Evolutionary conservation across 768 basidiomycete genomes (phyloP), one percentile per base, ranked within the genome.

Genomic region (Grammothele lineata): DNA sequence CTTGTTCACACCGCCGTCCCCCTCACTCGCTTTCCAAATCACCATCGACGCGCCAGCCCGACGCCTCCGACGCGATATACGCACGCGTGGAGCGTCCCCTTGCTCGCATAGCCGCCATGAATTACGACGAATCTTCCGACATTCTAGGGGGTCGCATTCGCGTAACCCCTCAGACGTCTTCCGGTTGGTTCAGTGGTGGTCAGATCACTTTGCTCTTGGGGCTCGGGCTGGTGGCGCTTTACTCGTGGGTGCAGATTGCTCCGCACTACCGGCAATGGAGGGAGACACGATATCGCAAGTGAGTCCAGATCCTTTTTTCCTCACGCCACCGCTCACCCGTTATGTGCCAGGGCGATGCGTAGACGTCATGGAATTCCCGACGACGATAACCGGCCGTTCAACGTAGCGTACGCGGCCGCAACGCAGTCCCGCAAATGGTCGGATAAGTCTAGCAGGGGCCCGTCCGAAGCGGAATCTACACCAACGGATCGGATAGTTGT

Each of bases 351-450:
- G 57, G 73, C 81, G 53, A 81, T 81, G 73, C 80, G 89, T 50
- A 72, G 89, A 54, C 73, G 77, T 66, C 80, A 89, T 60, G 90
- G 89, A 37, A 92, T 92, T 50, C 90, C 89, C 15, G 89, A 92
- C 70, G 74, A 72, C 47, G 89, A 92, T 70, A 74, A 80, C 53
- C 75, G 89, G 25, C 87, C 89, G 11, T 92, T 92, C 73, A 86
- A 85, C 63, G 85, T 91, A 53, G 90, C 89, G n/a, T 88, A 87
- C 65, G 78, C 87, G 54, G 86, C 85, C 48, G 83, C 80, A 17
- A 23, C 42, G 18, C 51, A 53, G 19, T 40, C 46, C n/a, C 41
- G 51, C 21, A 53, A 45, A 37, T 34, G 17, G 18, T 24, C 33
- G 8, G 51, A 53, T n/a, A 7, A 30, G 27, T 14, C 27, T 30